Percentiles rank a stretch among this genome's conserved stretches.
These are phyloP conservation scores for Pleurotus giganteus DNA, from an alignment of 768 basidiomycete genomes.

Conservation along the genomic window DNA sequence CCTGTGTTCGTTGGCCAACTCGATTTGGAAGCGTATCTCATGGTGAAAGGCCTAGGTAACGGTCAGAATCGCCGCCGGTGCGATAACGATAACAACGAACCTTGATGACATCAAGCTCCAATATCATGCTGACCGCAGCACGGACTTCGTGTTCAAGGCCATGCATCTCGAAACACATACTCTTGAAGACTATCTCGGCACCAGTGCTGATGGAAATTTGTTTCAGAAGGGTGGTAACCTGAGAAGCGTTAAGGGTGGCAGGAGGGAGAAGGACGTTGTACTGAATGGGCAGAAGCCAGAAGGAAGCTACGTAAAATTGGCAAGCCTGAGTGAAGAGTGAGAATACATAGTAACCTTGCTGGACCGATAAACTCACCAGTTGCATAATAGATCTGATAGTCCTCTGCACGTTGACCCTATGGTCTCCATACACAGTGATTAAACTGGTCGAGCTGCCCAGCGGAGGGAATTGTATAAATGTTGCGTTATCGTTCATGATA, in stretches of 20 bases:
- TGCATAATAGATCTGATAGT: conserved; percentile 94
- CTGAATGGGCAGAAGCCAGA: conserved; percentile 93
- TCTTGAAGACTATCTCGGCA: conserved; percentile 94
- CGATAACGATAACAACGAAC: conserved; percentile 36
- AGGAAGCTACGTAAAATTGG: conserved; percentile 94
- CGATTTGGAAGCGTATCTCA: conserved; percentile 97
- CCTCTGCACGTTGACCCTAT: conserved; percentile 90
- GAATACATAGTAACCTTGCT: not conserved
- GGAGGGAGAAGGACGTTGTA: conserved; percentile 91
- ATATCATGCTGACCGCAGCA: conserved; percentile 77
- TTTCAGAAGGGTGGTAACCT: conserved; percentile 82
- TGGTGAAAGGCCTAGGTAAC: conserved; percentile 79
- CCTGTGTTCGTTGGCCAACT: conserved; percentile 95
- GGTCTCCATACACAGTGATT: conserved; percentile 92
- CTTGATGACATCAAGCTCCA: conserved; percentile 92
- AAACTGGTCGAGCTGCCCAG: conserved; percentile 91
- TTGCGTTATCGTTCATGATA: conserved; percentile 95
- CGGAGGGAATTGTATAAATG: conserved; percentile 91
- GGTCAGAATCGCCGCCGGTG: not conserved
- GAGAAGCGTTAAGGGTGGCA: conserved; percentile 73
- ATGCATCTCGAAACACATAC: conserved; percentile 97
- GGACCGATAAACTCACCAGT: conserved; percentile 58
- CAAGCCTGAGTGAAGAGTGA: conserved; percentile 59
- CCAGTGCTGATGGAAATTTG: conserved; percentile 85
- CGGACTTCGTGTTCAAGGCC: conserved; percentile 92